phyloP scores from a whole-genome alignment of 2,329 filamentous ascomycete species.

The Simplicillium aogashimaense region DNA sequence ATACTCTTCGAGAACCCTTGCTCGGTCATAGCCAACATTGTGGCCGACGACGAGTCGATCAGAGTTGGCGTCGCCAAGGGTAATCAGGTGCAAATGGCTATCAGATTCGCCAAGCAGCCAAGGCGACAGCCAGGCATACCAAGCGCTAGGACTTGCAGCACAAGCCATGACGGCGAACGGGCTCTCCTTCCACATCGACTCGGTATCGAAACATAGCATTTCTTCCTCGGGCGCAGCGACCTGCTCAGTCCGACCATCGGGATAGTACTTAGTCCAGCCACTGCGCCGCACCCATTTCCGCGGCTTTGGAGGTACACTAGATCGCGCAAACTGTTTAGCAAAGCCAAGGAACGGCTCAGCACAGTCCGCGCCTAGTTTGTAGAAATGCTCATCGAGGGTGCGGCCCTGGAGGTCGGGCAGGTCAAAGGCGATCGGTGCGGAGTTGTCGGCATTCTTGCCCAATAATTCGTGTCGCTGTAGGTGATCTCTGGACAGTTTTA shows the following conservation, averaged over 20 bases:
- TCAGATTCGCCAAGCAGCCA: conserved; percentile 82
- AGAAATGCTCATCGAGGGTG: conserved; percentile 88
- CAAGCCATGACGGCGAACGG: conserved; percentile 96
- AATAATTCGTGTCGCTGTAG: conserved; percentile 75
- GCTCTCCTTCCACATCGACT: conserved; percentile 91
- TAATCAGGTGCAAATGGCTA: conserved; percentile 71
- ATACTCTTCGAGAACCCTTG: conserved; percentile 84
- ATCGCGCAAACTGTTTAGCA: conserved; percentile 64
- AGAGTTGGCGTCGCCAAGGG: conserved; percentile 66
- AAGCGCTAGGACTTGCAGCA: conserved; percentile 76
- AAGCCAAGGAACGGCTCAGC: conserved; percentile 73
- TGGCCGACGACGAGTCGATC: conserved; percentile 81
- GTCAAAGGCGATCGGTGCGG: conserved; percentile 72
- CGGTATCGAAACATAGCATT: conserved; percentile 88
- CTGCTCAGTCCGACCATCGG: conserved; percentile 58
- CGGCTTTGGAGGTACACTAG: conserved; percentile 48
- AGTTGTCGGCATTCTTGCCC: conserved; percentile 78
- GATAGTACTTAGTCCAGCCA: conserved; percentile 90
- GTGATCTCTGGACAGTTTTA: conserved; percentile 74
- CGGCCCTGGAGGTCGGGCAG: conserved; percentile 69
- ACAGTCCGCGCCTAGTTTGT: conserved; percentile 75
- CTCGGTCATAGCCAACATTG: conserved; percentile 91
- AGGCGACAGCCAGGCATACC: conserved; percentile 96
- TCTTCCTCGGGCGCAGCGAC: conserved; percentile 70
- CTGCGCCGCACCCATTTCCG: conserved; percentile 67